Conservation (phyloP, 2,329 filamentous ascomycete genomes). For the Fusarium staphyleae region DNA sequence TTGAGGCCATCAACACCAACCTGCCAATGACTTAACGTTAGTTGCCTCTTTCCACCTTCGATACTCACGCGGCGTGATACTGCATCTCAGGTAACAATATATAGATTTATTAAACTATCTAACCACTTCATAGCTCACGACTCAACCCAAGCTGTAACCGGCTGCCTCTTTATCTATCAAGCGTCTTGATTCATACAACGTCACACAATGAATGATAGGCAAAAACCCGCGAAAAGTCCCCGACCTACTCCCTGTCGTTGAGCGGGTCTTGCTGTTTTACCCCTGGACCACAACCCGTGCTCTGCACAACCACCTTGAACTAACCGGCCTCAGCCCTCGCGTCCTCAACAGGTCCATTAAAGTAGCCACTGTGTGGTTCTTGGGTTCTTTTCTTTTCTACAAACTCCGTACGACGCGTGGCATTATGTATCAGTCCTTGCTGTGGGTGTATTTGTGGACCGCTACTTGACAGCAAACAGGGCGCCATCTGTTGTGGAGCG, state of each 20-base stretch:
- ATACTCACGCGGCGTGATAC: conserved; percentile 8
- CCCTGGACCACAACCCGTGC: conserved; percentile 23
- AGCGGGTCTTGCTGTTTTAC: conserved; percentile 19
- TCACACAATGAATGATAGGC: conserved; percentile 20
- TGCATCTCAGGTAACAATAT: neutral
- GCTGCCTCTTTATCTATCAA: conserved; percentile 26
- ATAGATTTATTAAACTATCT: neutral
- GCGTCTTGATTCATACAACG: conserved; percentile 36
- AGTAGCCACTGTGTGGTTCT: neutral
- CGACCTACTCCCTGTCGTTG: conserved; percentile 17
- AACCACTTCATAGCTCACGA: neutral
- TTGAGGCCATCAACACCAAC: neutral
- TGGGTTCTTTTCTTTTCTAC: neutral
- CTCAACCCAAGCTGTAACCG: conserved; percentile 18
- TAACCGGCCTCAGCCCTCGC: neutral
- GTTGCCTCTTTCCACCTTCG: neutral
- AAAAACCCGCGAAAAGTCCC: conserved; percentile 33
- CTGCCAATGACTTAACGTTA: neutral
- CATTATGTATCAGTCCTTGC: conserved; percentile 4
- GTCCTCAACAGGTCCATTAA: neutral
- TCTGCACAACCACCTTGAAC: conserved; percentile 2
- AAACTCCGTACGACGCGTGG: conserved; percentile 22
- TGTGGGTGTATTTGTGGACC: neutral
- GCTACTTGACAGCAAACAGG: conserved; percentile 16
- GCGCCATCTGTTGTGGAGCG: conserved; percentile 25